These are phyloP conservation scores for Atkinsonella hypoxylon DNA, from an alignment of 2,329 filamentous ascomycete genomes.

Conservation along the genomic window DNA sequence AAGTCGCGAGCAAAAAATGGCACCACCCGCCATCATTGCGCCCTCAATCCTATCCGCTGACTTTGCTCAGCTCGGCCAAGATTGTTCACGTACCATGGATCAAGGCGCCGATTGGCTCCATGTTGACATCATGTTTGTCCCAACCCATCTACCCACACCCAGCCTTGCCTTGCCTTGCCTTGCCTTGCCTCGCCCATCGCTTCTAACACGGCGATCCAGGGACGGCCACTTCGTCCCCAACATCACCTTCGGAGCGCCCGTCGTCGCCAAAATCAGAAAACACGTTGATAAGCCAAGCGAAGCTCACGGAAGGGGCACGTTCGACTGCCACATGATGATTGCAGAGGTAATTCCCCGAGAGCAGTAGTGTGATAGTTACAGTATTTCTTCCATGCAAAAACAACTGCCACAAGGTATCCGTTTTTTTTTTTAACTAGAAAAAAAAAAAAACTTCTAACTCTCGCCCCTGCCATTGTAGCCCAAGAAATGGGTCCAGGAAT, in stretches of 20 bases:
- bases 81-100: constrained; percentile 75
- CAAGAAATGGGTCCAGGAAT: constrained; percentile 95
- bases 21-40: constrained; percentile 85
- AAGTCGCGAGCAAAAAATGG: constrained; percentile 42
- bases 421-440: no score
- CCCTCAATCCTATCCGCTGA: constrained; percentile 97
- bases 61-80: constrained; percentile 78
- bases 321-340: constrained; percentile 99
- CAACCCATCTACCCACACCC: not conserved
- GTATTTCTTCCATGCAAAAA: no score
- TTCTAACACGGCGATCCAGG: constrained; percentile 37
- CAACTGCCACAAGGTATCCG: not conserved
- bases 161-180: no score
- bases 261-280: constrained; percentile 84
- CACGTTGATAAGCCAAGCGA: constrained; percentile 67
- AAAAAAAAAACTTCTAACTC: no score
- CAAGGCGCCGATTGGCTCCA: constrained; percentile 88
- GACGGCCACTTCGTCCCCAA: constrained; percentile 98
- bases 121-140: constrained; percentile 70
- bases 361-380: not conserved
- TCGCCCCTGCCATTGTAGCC: constrained; percentile 41
- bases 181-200: not conserved
- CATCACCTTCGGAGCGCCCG: constrained; percentile 90
- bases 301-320: constrained; percentile 71
- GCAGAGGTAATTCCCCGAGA: constrained; percentile 54